Conservation (phyloP, 139 green algal species). For the Asterochloris sp. region DNA sequence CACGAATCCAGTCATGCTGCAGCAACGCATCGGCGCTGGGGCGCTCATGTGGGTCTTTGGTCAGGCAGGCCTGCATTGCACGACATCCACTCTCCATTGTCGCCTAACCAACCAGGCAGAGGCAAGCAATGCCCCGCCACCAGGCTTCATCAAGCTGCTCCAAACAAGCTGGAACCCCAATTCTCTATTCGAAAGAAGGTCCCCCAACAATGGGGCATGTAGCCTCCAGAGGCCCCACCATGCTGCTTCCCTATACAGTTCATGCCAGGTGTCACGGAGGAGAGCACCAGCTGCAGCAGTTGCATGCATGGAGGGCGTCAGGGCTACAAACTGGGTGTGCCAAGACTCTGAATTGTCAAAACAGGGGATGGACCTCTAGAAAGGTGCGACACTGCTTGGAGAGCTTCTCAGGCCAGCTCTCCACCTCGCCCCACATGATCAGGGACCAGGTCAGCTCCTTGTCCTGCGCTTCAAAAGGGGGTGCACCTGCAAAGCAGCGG, state of each 20-base stretch:
- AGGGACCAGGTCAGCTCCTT: constrained; percentile 27
- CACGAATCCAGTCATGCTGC: constrained; percentile 1
- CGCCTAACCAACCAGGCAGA: not conserved
- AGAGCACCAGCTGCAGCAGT: not conserved
- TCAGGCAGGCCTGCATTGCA: constrained; percentile 7
- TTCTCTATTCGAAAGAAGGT: not conserved
- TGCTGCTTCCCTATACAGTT: not conserved
- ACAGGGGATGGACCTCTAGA: not conserved
- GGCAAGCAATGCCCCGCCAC: not conserved
- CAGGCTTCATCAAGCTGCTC: not conserved
- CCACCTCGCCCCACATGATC: constrained; percentile 6
- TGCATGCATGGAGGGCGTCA: not conserved
- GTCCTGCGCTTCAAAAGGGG: constrained; percentile 61
- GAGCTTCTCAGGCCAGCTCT: not conserved
- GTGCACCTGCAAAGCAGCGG: not conserved
- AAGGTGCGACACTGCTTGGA: constrained; percentile 2
- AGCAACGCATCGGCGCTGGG: constrained; percentile 1
- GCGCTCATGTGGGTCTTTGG: not conserved
- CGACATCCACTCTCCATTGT: too few species aligned
- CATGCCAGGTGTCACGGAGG: not conserved
- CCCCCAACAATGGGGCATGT: not conserved
- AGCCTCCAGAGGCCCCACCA: not conserved
- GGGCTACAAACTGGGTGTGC: not conserved
- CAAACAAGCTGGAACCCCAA: not conserved
- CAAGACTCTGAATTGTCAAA: not conserved